Base-by-base conservation (phyloP, 2,329 filamentous ascomycete species). In the Arthrinium puccinioides region DNA sequence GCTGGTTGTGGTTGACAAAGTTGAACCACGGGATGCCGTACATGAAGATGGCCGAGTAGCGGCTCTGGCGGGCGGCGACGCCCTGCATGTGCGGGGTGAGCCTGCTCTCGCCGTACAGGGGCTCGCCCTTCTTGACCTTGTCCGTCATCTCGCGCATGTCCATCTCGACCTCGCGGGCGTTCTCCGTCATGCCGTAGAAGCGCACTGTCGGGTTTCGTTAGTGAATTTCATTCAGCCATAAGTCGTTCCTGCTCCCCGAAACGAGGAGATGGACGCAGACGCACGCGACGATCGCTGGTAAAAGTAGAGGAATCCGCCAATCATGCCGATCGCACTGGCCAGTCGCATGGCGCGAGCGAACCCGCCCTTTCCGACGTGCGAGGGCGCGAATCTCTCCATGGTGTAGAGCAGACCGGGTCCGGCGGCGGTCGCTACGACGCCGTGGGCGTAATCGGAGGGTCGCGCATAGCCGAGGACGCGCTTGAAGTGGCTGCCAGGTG, bases 81-180 rank as follows among this genome's bases (percentile, higher is more conserved):
- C 90, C 92, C 66, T 98, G 92, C 72, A 96, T 84, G 65, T 96
- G 87, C 46, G 89, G 82, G 40, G 82, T 84, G 53, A 96, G 66
- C 37, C 68, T 67, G 54, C 81, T 87, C 53, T 75, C 77, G 55
- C 92, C 92, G 64, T 98, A 98, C 33, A 97, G 70, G 24, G 92
- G 75, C 69, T 94, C 76, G 47, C 90, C 90, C 42, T 75, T 78
- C 76, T 97, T 98, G 60, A 97, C 89, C 67, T 90, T 94, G 61
- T 81, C 77, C 25, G 96, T 89, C 92, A 98, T 98, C 66, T 98
- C 92, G 47, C 79, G 77, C 89, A 97, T 97, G 60, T 98, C 92
- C 82, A 94, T 82, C 47, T 95, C 84, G 40, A 92, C 70, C 64
- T 98, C 92, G 53, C 92, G 82, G 38, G 82, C 68, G 67, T 98